Conservation (phyloP, 176 grass and related monocot genomes). For the Triticum dicoccoides region DNA sequence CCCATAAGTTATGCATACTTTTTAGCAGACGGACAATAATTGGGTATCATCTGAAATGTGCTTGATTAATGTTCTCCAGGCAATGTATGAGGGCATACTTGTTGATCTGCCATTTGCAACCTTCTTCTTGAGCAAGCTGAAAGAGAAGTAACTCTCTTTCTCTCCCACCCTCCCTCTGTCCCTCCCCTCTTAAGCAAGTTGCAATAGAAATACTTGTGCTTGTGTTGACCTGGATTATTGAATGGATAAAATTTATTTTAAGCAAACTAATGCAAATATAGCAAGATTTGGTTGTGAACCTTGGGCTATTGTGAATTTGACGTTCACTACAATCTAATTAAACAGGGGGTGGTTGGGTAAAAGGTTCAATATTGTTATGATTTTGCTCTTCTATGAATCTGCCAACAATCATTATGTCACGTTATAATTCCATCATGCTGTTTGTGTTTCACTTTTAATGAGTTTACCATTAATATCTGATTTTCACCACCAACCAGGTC, state of each 20-base stretch:
- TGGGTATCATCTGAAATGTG: constrained; percentile 15
- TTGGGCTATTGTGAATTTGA: not conserved
- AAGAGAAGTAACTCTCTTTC: constrained; percentile 64
- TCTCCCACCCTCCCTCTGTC: not conserved
- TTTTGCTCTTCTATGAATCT: constrained; percentile 28
- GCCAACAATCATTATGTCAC: not conserved
- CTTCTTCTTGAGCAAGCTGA: constrained; percentile 99
- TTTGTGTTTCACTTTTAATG: constrained; percentile 21
- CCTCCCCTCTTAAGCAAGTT: constrained; percentile 40
- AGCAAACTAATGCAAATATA: not conserved
- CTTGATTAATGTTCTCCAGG: constrained; percentile 44
- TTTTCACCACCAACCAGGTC: constrained; percentile 45
- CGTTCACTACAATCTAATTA: not conserved
- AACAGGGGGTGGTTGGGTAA: not conserved
- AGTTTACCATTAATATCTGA: constrained; percentile 1
- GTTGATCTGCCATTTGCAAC: constrained; percentile 95
- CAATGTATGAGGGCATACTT: constrained; percentile 97
- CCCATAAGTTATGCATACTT: not conserved
- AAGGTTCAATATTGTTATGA: not conserved
- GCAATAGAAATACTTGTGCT: constrained; percentile 52
- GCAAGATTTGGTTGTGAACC: not conserved
- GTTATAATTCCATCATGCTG: constrained; percentile 20
- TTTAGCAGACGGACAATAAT: not conserved
- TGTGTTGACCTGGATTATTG: constrained; percentile 1
- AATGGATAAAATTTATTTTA: constrained; percentile 15